Percentiles rank a stretch among this genome's conserved stretches.
phyloP scores from a whole-genome alignment of 1,284 basidiomycete species.

The Austroboletus novae-zelandiae region DNA sequence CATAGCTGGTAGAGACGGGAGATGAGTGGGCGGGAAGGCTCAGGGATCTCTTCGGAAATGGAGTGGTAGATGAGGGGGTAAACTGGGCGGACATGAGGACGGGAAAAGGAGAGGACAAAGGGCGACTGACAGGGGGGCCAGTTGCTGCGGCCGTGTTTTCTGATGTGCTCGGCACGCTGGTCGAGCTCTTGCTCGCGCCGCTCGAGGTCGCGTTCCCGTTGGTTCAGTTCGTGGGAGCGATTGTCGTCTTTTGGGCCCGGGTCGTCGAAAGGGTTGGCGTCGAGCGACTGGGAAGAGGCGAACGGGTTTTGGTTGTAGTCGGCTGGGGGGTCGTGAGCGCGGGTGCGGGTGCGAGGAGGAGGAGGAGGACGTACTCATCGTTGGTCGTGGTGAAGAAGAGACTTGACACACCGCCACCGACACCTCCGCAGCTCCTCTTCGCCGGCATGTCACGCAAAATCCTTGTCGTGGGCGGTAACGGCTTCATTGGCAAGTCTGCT shows the following conservation, averaged over 20 bases:
- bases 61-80: conserved; percentile 94
- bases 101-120: conserved; percentile 10
- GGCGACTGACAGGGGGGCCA: conserved; percentile 76
- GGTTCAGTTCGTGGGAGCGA: conserved; percentile 61
- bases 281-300: conserved; percentile 78
- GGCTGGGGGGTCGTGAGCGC: conserved; percentile 27
- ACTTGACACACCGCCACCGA: conserved; percentile 4
- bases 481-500: conserved; percentile 73
- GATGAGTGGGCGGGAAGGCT: conserved; percentile 76
- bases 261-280: conserved; percentile 83
- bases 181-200: conserved; percentile 71
- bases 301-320: conserved; percentile 69
- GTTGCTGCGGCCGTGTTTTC: conserved; percentile 82
- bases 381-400: conserved; percentile 2
- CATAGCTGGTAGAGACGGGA: conserved; percentile 86
- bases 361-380: conserved; percentile 9
- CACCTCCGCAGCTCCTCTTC: conserved; percentile 39
- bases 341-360: background rate
- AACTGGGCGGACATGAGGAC: conserved; percentile 51
- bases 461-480: conserved; percentile 92
- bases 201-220: conserved; percentile 78
- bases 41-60: conserved; percentile 86
- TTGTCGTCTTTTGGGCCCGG: conserved; percentile 43
- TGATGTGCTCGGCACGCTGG: conserved; percentile 68
- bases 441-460: conserved; percentile 46